Conservation (phyloP, 139 green algal genomes). For the Coelastrella sp. region DNA sequence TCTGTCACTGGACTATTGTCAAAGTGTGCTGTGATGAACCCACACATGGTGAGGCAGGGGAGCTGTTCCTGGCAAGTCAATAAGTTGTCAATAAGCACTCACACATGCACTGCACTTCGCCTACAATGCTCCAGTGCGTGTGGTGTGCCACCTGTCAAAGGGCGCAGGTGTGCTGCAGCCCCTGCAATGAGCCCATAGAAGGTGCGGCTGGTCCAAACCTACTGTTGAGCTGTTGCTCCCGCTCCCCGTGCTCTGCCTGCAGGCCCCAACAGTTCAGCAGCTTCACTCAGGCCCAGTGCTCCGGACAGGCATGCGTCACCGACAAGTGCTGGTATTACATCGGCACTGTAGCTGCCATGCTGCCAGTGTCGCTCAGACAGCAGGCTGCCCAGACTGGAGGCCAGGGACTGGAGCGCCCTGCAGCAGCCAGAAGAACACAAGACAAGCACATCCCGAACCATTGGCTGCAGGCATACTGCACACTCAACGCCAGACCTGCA, state of each 20-base stretch:
- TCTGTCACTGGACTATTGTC: neutral
- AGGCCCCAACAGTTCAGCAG: neutral
- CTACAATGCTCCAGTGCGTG: too few relatives aligned
- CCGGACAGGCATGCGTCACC: slow-evolving; percentile 43
- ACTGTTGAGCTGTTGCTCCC: neutral
- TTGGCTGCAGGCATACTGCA: neutral
- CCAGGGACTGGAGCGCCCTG: slow-evolving; percentile 53
- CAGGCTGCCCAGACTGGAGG: slow-evolving; percentile 31
- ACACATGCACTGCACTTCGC: too few relatives aligned
- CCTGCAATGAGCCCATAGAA: too few relatives aligned
- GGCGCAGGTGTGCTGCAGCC: too few relatives aligned
- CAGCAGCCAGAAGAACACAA: neutral
- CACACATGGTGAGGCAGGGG: too few relatives aligned
- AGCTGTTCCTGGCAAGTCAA: too few relatives aligned
- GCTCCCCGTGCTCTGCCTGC: neutral
- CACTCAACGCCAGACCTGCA: neutral
- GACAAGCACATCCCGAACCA: neutral
- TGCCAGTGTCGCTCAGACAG: slow-evolving; percentile 56
- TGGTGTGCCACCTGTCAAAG: too few relatives aligned
- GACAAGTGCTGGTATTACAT: slow-evolving; percentile 53
- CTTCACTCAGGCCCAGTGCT: neutral
- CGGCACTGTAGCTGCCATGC: slow-evolving; percentile 50
- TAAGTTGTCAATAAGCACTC: too few relatives aligned
- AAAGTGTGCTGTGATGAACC: too few relatives aligned
- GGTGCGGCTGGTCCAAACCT: neutral